Base-by-base conservation (phyloP, 345 rosid species). In the Arabis alpina region DNA sequence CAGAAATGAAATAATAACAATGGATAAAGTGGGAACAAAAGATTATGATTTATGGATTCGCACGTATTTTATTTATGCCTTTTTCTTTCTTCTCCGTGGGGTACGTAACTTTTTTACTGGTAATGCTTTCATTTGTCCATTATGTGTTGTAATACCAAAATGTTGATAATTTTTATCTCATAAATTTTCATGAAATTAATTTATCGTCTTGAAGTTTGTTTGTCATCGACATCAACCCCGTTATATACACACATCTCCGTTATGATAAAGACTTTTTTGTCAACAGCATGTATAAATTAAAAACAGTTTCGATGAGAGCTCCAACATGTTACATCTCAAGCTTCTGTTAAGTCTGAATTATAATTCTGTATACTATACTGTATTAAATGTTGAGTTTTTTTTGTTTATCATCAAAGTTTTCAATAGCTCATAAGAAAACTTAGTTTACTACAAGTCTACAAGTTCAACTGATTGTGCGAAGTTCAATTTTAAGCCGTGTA, bases 21-120 rank as follows among this genome's bases (percentile, higher is more conserved):
- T 43, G 43, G 28, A 50, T 23, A 12, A 19, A 43, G 57, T 63
- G 49, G 43, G 12, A 68, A 23, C 45, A 68, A 56, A 37, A 57
- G 36, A 36, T 19, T 9, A 55, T 19, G 23, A 19, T 19, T 19
- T 19, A 19, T 55, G 42, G 19, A n/a, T 32, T 56, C 24, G 24
- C 12, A 19, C n/a, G 24, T 34, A n/a, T 55, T 55, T 32, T 30
- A 6, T 2, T 54, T 54, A 8, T 36, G 8, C 10, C 15, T 55
- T 55, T 11, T 9, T n/a, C 6, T 6, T 43, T 32, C 43, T 32
- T 34, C 37, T 32, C 36, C 36, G 6, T 32, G 10, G 56, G 34
- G 34, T 23, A 34, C 19, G 36, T 32, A 10, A 19, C 6, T 68
- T 32, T 10, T 36, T 36, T 36, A 36, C 34, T 3, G 16, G 32